Evolutionary conservation across 192 early-diverging fungal genomes (phyloP), one percentile per base, ranked within the genome.

Genomic region (Backusella tarrabulga): DNA sequence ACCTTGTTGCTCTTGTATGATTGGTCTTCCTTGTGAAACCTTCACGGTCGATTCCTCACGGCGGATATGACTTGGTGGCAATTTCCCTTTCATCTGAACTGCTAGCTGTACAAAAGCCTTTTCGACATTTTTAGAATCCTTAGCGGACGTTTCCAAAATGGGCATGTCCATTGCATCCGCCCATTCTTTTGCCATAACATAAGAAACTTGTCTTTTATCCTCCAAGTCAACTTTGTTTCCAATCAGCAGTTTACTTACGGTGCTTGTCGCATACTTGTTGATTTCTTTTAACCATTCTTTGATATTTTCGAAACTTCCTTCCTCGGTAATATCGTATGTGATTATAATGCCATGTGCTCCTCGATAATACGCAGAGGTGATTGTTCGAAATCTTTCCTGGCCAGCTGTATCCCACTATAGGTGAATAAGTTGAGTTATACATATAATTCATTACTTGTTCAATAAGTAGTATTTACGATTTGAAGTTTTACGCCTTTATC

Each of bases 251-350:
- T 97, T 97, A 92, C 97, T 97, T 71, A 98, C 97, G 34, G 95
- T 95, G 84, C 97, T 97, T 60, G 90, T 90, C 23, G 95, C 97
- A 82, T 98, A 98, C 69, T 95, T 91, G 85, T 97, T 96, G 84
- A 98, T 97, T 83, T 99, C 97, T 81, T 96, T 93, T 73, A 99
- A 86, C 97, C 97, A 99, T 84, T 96, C 95, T 87, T 97, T 96
- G 54, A 99, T 96, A 80, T 98, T 97, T 78, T 83, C 85, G 82
- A 97, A 99, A 34, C 97, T 95, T 60, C 97, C 95, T 80, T 90
- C 88, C 83, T 98, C 96, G 4, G 96, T 98, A 63, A 98, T 95
- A 83, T 99, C 97, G 80, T 99, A 99, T 35, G 98, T 97, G 23
- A 99, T 96, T 74, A 99, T 97, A 79, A 98, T 97, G 12, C 97